phyloP scores from a whole-genome alignment of 352 stramenopile genomes.

The Globisporangium apiculatum region DNA sequence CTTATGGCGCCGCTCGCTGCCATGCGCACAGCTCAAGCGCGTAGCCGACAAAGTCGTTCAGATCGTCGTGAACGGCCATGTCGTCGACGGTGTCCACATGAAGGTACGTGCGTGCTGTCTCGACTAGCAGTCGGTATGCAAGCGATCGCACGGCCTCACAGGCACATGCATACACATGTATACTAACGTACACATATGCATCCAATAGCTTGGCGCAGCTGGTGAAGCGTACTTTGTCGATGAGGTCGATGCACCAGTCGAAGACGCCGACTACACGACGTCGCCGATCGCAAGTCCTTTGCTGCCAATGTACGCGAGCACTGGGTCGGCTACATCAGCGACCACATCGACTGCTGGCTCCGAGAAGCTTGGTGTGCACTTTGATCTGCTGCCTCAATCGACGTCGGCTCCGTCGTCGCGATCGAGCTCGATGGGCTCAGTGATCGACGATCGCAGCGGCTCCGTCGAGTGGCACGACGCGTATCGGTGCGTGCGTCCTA shows the following conservation, averaged over 20 bases:
- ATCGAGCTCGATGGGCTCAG: not conserved
- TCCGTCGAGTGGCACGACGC: slow-evolving; percentile 24
- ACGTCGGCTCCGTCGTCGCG: not conserved
- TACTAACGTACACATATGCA: too few relatives aligned
- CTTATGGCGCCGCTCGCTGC: not conserved
- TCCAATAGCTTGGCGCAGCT: slow-evolving; percentile 33
- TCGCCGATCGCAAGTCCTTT: slow-evolving; percentile 51
- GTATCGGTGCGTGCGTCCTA: slow-evolving; percentile 14
- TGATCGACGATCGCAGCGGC: not conserved
- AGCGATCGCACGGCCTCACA: not conserved
- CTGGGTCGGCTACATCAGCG: too few relatives aligned
- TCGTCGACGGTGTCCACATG: slow-evolving; percentile 53
- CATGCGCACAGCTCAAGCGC: slow-evolving; percentile 17
- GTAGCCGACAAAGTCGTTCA: slow-evolving; percentile 38
- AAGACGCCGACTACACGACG: slow-evolving; percentile 52
- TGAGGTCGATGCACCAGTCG: slow-evolving; percentile 38
- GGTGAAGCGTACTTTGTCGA: slow-evolving; percentile 80
- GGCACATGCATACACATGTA: not conserved
- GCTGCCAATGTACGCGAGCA: not conserved
- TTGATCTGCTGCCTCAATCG: not conserved
- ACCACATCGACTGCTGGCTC: too few relatives aligned
- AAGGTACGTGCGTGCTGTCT: slow-evolving; percentile 31
- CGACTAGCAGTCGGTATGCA: not conserved
- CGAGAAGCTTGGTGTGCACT: not conserved
- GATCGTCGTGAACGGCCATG: slow-evolving; percentile 53